Evolutionary conservation across 352 stramenopile genomes (phyloP).

Genomic region (Phytophthora crassamura): DNA sequence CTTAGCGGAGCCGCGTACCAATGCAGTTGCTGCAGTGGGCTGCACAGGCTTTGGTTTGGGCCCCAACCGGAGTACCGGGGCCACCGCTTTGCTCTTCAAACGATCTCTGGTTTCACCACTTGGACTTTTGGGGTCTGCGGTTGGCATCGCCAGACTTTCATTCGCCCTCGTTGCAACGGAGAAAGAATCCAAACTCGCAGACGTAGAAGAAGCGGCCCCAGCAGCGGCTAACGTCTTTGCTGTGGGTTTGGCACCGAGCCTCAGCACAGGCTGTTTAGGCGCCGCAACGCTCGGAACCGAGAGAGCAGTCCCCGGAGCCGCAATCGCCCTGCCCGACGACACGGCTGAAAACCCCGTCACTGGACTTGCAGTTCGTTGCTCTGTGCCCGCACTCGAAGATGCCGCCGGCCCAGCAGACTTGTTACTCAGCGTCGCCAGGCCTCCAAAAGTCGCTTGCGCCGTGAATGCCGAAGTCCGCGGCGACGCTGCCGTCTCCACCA

Average conservation of each 20-base stretch:
- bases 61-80: constrained; percentile 16
- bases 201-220: neutral
- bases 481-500: constrained; percentile 14
- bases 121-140: constrained; percentile 15
- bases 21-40: neutral
- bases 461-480: constrained; percentile 11
- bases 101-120: neutral
- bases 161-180: neutral
- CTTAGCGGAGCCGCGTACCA: neutral
- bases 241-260: constrained; percentile 20
- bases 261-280: constrained; percentile 18
- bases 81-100: constrained; percentile 20
- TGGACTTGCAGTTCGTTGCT: neutral
- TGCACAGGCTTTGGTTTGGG: constrained; percentile 14
- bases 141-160: neutral
- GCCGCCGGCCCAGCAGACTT: neutral
- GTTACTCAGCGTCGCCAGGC: constrained; percentile 2
- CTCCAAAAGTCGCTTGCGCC: constrained; percentile 9
- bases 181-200: neutral
- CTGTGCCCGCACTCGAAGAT: neutral
- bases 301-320: constrained; percentile 38
- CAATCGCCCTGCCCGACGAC: constrained; percentile 39
- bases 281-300: constrained; percentile 18
- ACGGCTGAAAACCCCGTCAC: constrained; percentile 12
- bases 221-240: constrained; percentile 21